Conservation (phyloP, 345 rosid species). For the Brassica rapa region DNA sequence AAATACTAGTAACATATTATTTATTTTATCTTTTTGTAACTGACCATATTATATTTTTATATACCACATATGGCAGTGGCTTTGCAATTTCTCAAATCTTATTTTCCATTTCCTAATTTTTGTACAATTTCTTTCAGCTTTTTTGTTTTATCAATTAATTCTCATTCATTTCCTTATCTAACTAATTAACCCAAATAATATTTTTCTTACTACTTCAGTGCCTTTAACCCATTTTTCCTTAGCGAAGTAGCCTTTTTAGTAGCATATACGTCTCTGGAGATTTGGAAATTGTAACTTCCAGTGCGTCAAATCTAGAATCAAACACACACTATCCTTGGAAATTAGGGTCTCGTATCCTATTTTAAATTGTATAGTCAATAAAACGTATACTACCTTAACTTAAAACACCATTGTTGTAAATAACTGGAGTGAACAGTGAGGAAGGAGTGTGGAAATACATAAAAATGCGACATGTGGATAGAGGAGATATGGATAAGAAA, state of each 20-base stretch:
- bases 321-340: not conserved
- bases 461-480: constrained; percentile 17
- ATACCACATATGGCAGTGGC: not conserved
- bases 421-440: not conserved
- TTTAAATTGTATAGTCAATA: not conserved
- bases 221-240: not conserved
- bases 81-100: not conserved
- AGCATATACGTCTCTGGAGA: not conserved
- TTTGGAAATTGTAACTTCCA: constrained; percentile 1
- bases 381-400: not conserved
- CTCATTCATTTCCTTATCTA: not conserved
- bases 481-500: constrained; percentile 26
- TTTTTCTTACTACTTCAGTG: not conserved
- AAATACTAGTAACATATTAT: not conserved
- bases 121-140: not conserved
- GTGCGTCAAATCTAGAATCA: not conserved
- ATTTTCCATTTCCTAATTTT: not conserved
- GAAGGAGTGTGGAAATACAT: not conserved
- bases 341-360: not conserved
- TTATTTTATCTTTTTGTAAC: too few species aligned
- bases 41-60: too few species aligned
- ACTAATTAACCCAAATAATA: not conserved
- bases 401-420: not conserved
- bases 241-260: not conserved
- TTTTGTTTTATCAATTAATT: not conserved